A percentile compares a stretch with the other conserved stretches of the same genome.
Evolutionary conservation across 495 filamentous ascomycete genomes (phyloP).

Genomic region (Usnea hakonensis): DNA sequence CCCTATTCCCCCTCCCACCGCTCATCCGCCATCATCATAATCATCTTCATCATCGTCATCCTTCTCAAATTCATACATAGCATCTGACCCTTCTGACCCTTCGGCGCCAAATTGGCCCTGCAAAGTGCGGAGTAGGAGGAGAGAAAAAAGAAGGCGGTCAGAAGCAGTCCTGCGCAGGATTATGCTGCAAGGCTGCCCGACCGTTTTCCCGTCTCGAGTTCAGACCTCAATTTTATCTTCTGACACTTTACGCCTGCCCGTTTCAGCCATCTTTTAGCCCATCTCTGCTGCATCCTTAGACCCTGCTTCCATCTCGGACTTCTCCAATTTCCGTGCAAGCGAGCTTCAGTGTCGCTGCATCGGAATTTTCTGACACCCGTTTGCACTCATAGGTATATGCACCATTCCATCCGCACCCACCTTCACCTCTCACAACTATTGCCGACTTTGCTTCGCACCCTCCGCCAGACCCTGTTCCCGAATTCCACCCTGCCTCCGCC

Average conservation of each 20-base stretch:
- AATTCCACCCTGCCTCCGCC: conserved; percentile 54
- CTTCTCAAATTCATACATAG: no score
- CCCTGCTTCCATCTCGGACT: background rate
- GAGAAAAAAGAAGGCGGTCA: background rate
- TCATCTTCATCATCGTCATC: conserved; percentile 7
- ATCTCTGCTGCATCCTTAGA: background rate
- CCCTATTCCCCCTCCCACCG: conserved; percentile 11
- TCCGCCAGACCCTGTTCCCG: conserved; percentile 70
- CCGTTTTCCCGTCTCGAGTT: background rate
- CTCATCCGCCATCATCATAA: conserved; percentile 12
- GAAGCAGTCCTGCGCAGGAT: background rate
- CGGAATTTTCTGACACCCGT: conserved; percentile 7
- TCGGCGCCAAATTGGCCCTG: background rate
- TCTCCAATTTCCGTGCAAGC: background rate
- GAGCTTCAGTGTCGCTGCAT: conserved; percentile 10
- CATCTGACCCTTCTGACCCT: no score
- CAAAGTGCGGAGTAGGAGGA: background rate
- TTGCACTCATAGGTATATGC: conserved; percentile 57
- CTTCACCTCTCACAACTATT: conserved; percentile 60
- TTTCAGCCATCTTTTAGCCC: conserved; percentile 9
- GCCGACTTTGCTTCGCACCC: conserved; percentile 63
- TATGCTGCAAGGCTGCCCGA: conserved; percentile 7
- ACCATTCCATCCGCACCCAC: conserved; percentile 56
- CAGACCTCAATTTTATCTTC: conserved; percentile 8
- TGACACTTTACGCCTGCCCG: conserved; percentile 6